Evolutionary conservation across 768 basidiomycete species (phyloP).

Genomic region (Mycena indigotica): DNA sequence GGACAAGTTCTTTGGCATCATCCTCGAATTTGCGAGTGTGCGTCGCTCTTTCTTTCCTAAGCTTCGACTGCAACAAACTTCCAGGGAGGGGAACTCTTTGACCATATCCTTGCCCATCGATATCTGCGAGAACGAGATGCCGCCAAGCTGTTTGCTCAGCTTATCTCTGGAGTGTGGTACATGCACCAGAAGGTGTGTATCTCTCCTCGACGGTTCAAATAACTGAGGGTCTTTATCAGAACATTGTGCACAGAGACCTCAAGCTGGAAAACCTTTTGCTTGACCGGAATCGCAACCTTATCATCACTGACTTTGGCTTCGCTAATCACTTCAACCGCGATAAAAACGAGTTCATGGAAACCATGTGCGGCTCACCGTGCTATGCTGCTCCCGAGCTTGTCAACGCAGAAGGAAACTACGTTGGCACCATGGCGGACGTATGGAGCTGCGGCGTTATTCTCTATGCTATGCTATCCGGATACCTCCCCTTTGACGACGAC

Average conservation of each 20-base stretch:
- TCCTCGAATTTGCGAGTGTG: conserved; percentile 83
- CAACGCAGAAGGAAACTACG: conserved; percentile 94
- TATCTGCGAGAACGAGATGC: conserved; percentile 95
- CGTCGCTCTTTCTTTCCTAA: neutral
- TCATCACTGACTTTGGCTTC: conserved; percentile 31
- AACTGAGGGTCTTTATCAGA: neutral
- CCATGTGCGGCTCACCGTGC: conserved; percentile 94
- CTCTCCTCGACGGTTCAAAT: neutral
- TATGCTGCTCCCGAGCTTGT: conserved; percentile 98
- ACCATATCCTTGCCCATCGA: conserved; percentile 96
- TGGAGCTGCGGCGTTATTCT: conserved; percentile 96
- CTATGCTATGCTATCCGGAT: conserved; percentile 95
- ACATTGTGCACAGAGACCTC: conserved; percentile 78
- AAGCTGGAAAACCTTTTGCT: conserved; percentile 74
- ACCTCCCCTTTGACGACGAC: conserved; percentile 98
- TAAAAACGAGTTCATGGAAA: conserved; percentile 95
- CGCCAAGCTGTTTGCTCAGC: conserved; percentile 93
- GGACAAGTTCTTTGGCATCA: conserved; percentile 99
- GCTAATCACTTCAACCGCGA: conserved; percentile 84
- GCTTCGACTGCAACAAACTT: neutral
- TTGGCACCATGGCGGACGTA: conserved; percentile 98
- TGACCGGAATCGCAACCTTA: conserved; percentile 19
- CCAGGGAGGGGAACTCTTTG: conserved; percentile 94
- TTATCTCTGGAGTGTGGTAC: conserved; percentile 98
- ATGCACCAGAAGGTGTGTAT: conserved; percentile 65